A percentile compares a stretch with the other conserved stretches of the same genome.
Evolutionary conservation across 225 moss, liverwort and hornwort genomes (phyloP).

Genomic region (Straminergon stramineum): DNA sequence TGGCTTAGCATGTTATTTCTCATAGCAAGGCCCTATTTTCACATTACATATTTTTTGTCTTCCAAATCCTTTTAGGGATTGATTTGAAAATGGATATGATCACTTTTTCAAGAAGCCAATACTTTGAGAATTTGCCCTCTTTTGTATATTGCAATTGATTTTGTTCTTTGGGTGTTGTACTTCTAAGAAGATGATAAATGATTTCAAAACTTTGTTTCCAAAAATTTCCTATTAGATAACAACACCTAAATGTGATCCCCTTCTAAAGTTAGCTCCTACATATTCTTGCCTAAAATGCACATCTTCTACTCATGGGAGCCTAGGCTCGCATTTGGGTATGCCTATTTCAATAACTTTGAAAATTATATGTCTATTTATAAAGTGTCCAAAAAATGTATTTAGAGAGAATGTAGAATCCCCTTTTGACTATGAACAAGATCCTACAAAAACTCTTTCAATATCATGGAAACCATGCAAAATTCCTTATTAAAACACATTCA

Average conservation of each 20-base stretch:
- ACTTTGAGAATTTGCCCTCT: background rate
- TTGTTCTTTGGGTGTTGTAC: fast-evolving
- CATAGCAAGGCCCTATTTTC: background rate
- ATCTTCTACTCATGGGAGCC: background rate
- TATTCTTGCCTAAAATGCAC: background rate
- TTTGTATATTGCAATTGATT: fast-evolving
- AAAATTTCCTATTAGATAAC: too few relatives aligned
- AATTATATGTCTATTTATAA: background rate
- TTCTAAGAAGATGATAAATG: background rate
- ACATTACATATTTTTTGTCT: too few relatives aligned
- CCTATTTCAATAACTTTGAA: background rate
- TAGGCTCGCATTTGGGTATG: fast-evolving
- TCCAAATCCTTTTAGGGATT: background rate
- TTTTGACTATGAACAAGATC: background rate
- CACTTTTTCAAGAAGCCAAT: background rate
- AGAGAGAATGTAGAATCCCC: background rate
- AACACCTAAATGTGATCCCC: too few relatives aligned
- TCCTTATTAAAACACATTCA: background rate
- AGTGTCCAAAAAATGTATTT: background rate
- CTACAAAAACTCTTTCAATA: background rate
- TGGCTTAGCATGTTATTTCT: background rate
- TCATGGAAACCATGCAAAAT: fast-evolving
- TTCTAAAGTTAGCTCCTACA: fast-evolving
- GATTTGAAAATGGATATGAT: background rate
- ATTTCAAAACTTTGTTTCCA: background rate